phyloP scores from a whole-genome alignment of 768 basidiomycete species.

The Hysterangium stoloniferum region DNA sequence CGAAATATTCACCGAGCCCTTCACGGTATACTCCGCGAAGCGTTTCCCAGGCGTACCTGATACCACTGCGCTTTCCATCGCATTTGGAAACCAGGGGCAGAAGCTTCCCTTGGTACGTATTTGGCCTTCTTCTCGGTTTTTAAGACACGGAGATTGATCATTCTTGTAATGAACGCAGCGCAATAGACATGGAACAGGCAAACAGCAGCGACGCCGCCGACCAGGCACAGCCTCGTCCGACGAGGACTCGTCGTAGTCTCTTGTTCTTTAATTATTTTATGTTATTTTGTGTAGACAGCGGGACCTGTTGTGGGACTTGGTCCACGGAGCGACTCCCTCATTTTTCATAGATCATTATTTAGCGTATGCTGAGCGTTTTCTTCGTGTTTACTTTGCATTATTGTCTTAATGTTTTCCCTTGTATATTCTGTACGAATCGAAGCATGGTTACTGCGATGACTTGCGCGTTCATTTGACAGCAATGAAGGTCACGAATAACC shows the following conservation, averaged over 20 bases:
- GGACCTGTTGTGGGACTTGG: no score
- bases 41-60: slow-evolving; percentile 94
- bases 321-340: no score
- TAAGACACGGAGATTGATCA: slow-evolving; percentile 17
- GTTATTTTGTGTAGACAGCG: no score
- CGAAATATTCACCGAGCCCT: slow-evolving; percentile 74
- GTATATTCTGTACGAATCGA: no score
- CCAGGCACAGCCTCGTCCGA: slow-evolving; percentile 57
- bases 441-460: no score
- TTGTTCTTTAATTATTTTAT: no score
- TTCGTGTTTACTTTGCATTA: no score
- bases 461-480: no score
- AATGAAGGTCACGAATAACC: no score
- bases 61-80: slow-evolving; percentile 84
- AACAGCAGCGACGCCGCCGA: slow-evolving; percentile 47
- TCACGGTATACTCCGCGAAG: slow-evolving; percentile 88
- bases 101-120: slow-evolving; percentile 72
- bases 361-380: no score
- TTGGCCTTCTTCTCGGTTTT: slow-evolving; percentile 14
- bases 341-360: no score
- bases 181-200: slow-evolving; percentile 71
- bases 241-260: slow-evolving; percentile 40
- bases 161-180: slow-evolving; percentile 39
- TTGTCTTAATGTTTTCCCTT: no score
- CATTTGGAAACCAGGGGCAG: slow-evolving; percentile 85